Evolutionary conservation across 176 grass and related monocot species (phyloP).

Genomic region (Musa itinerans): DNA sequence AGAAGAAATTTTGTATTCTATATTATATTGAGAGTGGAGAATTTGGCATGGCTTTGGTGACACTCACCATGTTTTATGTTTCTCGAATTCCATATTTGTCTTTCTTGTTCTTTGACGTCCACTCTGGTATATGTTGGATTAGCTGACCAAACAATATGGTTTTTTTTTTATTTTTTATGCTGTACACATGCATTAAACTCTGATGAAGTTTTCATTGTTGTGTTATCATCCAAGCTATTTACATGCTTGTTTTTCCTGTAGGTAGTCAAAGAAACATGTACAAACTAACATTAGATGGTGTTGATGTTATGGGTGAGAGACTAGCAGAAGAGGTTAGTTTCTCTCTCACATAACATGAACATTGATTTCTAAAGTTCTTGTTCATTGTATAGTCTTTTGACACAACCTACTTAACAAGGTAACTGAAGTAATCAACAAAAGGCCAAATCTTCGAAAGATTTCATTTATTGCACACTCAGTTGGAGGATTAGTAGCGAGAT

Average conservation of each 20-base stretch:
- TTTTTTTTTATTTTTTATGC: too few species aligned
- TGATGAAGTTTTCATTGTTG: background rate
- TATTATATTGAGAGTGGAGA: too few species aligned
- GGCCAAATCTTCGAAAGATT: constrained; percentile 60
- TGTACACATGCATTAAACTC: too few species aligned
- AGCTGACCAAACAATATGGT: too few species aligned
- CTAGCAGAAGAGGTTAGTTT: constrained; percentile 63
- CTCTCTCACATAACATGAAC: background rate
- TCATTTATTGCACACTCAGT: constrained; percentile 95
- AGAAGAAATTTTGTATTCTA: too few species aligned
- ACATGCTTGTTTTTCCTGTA: constrained; percentile 21
- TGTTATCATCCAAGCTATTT: background rate
- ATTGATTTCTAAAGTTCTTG: background rate
- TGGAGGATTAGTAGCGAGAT: constrained; percentile 92
- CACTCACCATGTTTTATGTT: too few species aligned
- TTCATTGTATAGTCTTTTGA: constrained; percentile 9
- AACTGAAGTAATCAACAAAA: constrained; percentile 52
- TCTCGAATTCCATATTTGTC: background rate
- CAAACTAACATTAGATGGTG: constrained; percentile 58
- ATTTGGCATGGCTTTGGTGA: too few species aligned
- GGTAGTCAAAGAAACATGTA: constrained; percentile 71
- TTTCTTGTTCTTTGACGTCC: background rate
- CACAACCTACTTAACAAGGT: constrained; percentile 46
- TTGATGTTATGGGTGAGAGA: constrained; percentile 68
- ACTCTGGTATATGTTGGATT: background rate